Evolutionary conservation across 2,329 filamentous ascomycete species (phyloP).

Genomic region (Claviceps capensis): DNA sequence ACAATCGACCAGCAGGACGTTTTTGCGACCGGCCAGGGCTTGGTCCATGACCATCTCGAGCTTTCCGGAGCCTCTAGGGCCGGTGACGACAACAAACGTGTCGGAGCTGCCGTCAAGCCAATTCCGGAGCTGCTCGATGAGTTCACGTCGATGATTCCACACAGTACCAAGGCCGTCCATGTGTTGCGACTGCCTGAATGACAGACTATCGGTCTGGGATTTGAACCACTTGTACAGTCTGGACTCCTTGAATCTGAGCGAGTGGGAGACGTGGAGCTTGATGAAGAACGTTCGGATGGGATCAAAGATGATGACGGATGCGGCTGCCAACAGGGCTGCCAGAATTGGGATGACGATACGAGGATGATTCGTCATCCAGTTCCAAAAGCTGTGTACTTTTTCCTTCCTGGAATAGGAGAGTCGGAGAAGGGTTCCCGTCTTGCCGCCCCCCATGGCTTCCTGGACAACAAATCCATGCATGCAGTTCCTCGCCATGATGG

Average conservation of each 20-base stretch:
- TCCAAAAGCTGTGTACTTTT: slow-evolving; percentile 66
- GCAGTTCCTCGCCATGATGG: slow-evolving; percentile 84
- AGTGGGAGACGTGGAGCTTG: slow-evolving; percentile 69
- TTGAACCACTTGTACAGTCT: slow-evolving; percentile 70
- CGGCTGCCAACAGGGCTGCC: slow-evolving; percentile 65
- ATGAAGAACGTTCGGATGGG: slow-evolving; percentile 91
- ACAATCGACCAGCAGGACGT: slow-evolving; percentile 81
- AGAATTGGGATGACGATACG: slow-evolving; percentile 74
- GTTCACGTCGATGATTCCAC: slow-evolving; percentile 73
- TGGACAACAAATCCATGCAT: slow-evolving; percentile 69
- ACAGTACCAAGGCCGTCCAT: slow-evolving; percentile 63
- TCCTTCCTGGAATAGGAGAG: slow-evolving; percentile 72
- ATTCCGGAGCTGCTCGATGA: slow-evolving; percentile 68
- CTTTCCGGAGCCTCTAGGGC: slow-evolving; percentile 83
- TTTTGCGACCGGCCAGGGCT: slow-evolving; percentile 58
- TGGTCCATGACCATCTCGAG: slow-evolving; percentile 77
- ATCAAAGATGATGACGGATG: slow-evolving; percentile 84
- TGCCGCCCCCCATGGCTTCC: slow-evolving; percentile 59
- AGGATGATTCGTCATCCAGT: slow-evolving; percentile 78
- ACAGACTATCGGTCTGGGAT: slow-evolving; percentile 45
- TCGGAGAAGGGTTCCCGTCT: slow-evolving; percentile 60
- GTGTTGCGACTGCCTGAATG: slow-evolving; percentile 45
- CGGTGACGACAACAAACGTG: slow-evolving; percentile 89
- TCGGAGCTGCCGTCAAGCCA: slow-evolving; percentile 83
- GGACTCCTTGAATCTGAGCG: slow-evolving; percentile 61